phyloP scores from a whole-genome alignment of 75 land plant species.

The Sequoia sempervirens region DNA sequence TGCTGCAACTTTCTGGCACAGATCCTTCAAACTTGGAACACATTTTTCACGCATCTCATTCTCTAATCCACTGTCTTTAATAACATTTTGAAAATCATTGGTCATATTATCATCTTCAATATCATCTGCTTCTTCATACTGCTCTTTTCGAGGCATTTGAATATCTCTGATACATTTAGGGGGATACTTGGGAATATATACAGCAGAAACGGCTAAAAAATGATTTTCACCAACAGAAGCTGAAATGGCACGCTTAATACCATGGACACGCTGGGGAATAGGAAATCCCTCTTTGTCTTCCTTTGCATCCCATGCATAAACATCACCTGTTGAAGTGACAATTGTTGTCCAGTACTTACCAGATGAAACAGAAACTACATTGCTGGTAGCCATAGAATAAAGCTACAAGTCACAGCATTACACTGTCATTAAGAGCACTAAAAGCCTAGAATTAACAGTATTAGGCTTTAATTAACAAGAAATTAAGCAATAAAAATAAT shows the following conservation, averaged over 20 bases:
- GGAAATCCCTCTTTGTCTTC: constrained; percentile 48
- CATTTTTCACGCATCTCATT: constrained; percentile 4
- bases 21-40: constrained; percentile 73
- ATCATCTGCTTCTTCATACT: constrained; percentile 30
- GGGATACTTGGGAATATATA: constrained; percentile 67
- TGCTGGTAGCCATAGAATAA: constrained; percentile 17
- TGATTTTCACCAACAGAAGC: constrained; percentile 96
- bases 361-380: constrained; percentile 70
- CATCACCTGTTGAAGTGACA: constrained; percentile 74
- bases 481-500: not conserved
- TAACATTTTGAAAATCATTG: constrained; percentile 17
- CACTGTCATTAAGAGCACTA: constrained; percentile 1
- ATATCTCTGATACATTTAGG: constrained; percentile 14
- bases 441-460: not conserved
- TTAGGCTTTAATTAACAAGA: constrained; percentile 1
- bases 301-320: constrained; percentile 91
- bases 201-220: constrained; percentile 60
- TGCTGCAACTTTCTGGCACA: constrained; percentile 85
- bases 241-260: constrained; percentile 69
- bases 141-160: constrained; percentile 17
- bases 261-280: constrained; percentile 64
- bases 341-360: constrained; percentile 89
- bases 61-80: not conserved
- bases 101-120: constrained; percentile 47
- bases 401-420: constrained; percentile 1